Conservation (phyloP, 192 early-diverging fungal species). For the Coemansia sp. region DNA sequence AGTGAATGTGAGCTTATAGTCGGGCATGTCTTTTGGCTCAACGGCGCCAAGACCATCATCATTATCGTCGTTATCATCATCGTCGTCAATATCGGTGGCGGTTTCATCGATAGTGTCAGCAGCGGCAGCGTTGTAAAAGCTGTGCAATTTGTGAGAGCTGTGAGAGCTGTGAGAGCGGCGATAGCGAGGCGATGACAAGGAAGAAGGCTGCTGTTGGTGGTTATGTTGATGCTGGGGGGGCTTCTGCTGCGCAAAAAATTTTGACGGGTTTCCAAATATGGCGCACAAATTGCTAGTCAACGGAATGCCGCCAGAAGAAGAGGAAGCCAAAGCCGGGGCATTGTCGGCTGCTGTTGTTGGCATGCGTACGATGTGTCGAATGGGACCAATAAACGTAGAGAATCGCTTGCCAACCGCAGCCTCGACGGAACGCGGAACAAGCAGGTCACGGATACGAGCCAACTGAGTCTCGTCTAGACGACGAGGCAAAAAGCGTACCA, state of each 20-base stretch:
- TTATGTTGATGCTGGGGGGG: no score
- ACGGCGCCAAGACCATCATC: no score
- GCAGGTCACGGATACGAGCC: slow-evolving; percentile 10
- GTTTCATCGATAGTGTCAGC: no score
- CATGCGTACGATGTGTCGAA: slow-evolving; percentile 3
- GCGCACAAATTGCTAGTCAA: slow-evolving; percentile 34
- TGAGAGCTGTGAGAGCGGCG: no score
- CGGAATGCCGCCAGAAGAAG: slow-evolving; percentile 11
- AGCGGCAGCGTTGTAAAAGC: no score
- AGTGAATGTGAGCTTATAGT: slow-evolving; percentile 26
- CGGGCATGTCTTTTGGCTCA: slow-evolving; percentile 4
- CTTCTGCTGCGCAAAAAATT: no score
- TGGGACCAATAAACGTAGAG: slow-evolving; percentile 12
- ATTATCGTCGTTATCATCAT: no score
- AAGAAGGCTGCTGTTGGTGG: no score
- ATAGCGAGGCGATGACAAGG: no score
- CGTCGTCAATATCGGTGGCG: no score
- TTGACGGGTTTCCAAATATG: no score
- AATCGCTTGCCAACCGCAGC: slow-evolving; percentile 22
- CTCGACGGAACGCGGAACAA: slow-evolving; percentile 32
- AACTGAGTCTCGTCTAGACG: slow-evolving; percentile 14
- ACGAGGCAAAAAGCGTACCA: slow-evolving; percentile 33
- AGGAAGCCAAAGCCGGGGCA: not conserved
- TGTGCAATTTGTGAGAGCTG: no score
- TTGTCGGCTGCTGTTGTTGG: not conserved